phyloP scores from a whole-genome alignment of 192 early-diverging fungal species.

The Backusella australiensis region DNA sequence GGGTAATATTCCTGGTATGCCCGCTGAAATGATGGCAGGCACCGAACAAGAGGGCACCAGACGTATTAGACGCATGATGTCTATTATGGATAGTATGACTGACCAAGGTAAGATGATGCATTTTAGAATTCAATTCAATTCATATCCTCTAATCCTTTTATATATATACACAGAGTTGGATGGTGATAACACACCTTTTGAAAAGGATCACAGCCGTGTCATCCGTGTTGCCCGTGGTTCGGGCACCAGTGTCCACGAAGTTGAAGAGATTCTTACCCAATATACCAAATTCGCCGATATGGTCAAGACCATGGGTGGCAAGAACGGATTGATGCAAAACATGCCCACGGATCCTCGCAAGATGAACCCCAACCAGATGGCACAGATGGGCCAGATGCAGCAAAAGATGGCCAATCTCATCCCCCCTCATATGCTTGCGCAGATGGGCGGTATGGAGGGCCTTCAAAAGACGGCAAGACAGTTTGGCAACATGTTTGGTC shows the following conservation, averaged over 20 bases:
- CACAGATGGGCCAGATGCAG: constrained; percentile 63
- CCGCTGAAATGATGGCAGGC: constrained; percentile 56
- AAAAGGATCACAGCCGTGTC: constrained; percentile 66
- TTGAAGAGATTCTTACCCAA: constrained; percentile 80
- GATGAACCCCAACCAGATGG: constrained; percentile 56
- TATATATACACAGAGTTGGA: constrained; percentile 59
- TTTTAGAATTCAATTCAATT: background rate
- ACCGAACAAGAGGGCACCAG: constrained; percentile 61
- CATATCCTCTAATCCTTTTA: background rate
- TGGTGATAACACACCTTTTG: constrained; percentile 84
- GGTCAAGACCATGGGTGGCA: constrained; percentile 93
- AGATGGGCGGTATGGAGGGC: constrained; percentile 50
- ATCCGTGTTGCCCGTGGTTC: constrained; percentile 81
- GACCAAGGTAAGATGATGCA: constrained; percentile 44
- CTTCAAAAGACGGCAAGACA: constrained; percentile 67
- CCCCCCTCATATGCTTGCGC: constrained; percentile 65
- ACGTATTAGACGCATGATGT: constrained; percentile 69
- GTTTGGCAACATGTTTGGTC: constrained; percentile 51
- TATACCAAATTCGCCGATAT: constrained; percentile 79
- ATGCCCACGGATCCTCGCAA: constrained; percentile 55
- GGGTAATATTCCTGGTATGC: constrained; percentile 81
- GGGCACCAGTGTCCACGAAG: constrained; percentile 77
- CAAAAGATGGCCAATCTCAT: constrained; percentile 64
- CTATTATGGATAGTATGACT: constrained; percentile 96
- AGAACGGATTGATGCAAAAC: constrained; percentile 74